Evolutionary conservation across 495 filamentous ascomycete species (phyloP), one percentile per base, ranked within the genome.

Genomic region (Penicillium subrubescens): DNA sequence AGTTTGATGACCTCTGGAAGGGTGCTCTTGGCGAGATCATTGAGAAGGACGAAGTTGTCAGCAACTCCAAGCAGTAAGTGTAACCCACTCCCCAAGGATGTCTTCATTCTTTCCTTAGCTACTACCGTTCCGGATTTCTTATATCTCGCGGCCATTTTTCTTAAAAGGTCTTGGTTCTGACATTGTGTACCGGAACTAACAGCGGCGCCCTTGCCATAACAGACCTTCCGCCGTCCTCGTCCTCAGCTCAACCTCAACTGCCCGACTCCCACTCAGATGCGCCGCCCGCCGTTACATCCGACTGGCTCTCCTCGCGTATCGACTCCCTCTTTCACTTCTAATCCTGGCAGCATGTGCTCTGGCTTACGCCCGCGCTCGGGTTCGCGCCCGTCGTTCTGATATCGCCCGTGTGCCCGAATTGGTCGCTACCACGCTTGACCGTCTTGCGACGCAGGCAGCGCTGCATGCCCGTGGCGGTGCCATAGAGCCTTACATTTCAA

Each of bases 1-100:
- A 98, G 72, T 99, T 98, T 67, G 93, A 97, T 65, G 92, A 97
- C 56, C 84, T 99, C 21, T 99, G 92, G 91, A 84, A 83, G 59
- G 87, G 87, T 43, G 94, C 95, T 31, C 82, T 99, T 61, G 93
- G 92, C 23, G 95, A 98, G 64, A 87, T 98, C 59, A 80, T 89
- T 60, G 81, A 82, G 12, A 85, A 90, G 61, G 95, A 98, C 19
- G 95, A 99, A 75, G 87, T 98, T 59, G 78, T 89, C 15, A 86
- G 84, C 64, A 84, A 83, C 37, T 81, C 79, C 43, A 85, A 91
- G 69, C 85, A 87, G 95, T 99, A 91, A 92, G 93, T 88, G 59
- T 55, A 69, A 59, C 52, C 62, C 68, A 58, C 61, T 73, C 60
- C 51, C 68, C 67, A 81, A 71, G 77, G 77, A 80, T 76, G 41